phyloP scores from a whole-genome alignment of 345 rosid genomes.

The Raphanus sativus region DNA sequence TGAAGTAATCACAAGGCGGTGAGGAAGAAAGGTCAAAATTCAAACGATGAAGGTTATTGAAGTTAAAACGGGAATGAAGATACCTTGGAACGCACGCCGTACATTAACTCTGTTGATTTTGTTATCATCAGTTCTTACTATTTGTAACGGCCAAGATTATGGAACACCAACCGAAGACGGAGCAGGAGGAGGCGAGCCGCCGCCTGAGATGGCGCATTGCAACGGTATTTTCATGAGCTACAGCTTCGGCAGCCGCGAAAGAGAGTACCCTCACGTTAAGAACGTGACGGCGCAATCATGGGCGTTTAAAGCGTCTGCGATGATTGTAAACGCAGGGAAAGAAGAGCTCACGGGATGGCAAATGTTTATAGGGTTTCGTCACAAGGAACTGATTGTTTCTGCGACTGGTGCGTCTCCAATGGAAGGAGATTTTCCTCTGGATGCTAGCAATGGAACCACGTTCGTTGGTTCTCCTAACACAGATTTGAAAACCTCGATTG shows the following conservation, averaged over 20 bases:
- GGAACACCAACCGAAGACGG: constrained; percentile 26
- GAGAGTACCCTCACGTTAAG: constrained; percentile 63
- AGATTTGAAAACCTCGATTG: constrained; percentile 73
- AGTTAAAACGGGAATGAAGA: constrained; percentile 41
- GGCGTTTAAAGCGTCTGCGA: constrained; percentile 67
- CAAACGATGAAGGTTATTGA: constrained; percentile 18
- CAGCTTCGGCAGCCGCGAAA: constrained; percentile 53
- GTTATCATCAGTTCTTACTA: constrained; percentile 7
- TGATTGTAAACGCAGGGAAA: constrained; percentile 55
- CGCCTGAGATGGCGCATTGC: constrained; percentile 57
- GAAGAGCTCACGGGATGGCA: constrained; percentile 76
- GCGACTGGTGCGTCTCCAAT: constrained; percentile 49
- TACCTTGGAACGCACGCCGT: constrained; percentile 35
- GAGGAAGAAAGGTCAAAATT: constrained; percentile 1
- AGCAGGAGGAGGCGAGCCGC: constrained; percentile 44
- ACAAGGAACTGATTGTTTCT: constrained; percentile 65
- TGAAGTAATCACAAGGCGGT: constrained; percentile 39
- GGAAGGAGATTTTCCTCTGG: constrained; percentile 66
- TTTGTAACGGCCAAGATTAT: constrained; percentile 55
- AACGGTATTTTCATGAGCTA: constrained; percentile 73
- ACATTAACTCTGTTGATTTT: constrained; percentile 23
- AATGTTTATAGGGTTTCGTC: constrained; percentile 69
- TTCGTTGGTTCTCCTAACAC: constrained; percentile 54
- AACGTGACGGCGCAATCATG: constrained; percentile 83
- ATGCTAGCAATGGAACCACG: constrained; percentile 73